These are phyloP conservation scores for Ganoderma leucocontextum DNA, from an alignment of 1,284 basidiomycete species.

Conservation along the genomic window DNA sequence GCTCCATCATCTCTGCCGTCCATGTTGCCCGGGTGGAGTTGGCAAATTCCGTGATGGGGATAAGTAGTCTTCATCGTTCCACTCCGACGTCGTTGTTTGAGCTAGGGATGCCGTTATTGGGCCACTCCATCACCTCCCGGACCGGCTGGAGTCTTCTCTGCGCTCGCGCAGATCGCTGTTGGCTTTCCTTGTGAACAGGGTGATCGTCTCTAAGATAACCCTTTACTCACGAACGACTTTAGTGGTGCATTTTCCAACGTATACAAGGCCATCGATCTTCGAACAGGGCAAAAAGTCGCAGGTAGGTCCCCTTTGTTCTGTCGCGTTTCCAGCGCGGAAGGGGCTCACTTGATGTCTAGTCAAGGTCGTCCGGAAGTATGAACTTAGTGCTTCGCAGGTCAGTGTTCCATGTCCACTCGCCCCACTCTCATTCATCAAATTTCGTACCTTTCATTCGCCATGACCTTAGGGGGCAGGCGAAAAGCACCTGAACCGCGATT, in stretches of 20 bases:
- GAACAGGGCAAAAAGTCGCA: slow-evolving; percentile 86
- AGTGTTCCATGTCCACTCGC: slow-evolving; percentile 50
- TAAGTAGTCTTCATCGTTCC: not conserved
- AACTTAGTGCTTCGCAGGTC: slow-evolving; percentile 95
- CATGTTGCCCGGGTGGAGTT: not conserved
- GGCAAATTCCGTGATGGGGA: not conserved
- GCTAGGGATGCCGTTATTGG: not conserved
- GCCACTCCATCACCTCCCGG: not conserved
- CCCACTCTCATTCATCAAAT: slow-evolving; percentile 43
- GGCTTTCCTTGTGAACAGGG: not conserved
- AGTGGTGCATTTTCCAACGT: slow-evolving; percentile 99
- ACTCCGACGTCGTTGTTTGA: not conserved
- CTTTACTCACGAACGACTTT: slow-evolving; percentile 15
- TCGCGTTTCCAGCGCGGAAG: slow-evolving; percentile 15
- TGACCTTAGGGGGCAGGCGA: slow-evolving; percentile 74
- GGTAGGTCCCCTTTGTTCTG: slow-evolving; percentile 54
- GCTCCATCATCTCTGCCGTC: not conserved
- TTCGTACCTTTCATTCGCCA: slow-evolving; percentile 30
- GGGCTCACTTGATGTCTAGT: slow-evolving; percentile 55
- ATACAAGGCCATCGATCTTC: slow-evolving; percentile 89
- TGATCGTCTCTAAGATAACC: not conserved
- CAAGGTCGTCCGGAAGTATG: slow-evolving; percentile 98
- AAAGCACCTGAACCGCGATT: slow-evolving; percentile 90
- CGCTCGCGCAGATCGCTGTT: not conserved
- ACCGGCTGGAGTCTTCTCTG: not conserved